A percentile compares a stretch with the other conserved stretches of the same genome.
phyloP scores from a whole-genome alignment of 1,284 basidiomycete genomes.

The Hemileia vastatrix region DNA sequence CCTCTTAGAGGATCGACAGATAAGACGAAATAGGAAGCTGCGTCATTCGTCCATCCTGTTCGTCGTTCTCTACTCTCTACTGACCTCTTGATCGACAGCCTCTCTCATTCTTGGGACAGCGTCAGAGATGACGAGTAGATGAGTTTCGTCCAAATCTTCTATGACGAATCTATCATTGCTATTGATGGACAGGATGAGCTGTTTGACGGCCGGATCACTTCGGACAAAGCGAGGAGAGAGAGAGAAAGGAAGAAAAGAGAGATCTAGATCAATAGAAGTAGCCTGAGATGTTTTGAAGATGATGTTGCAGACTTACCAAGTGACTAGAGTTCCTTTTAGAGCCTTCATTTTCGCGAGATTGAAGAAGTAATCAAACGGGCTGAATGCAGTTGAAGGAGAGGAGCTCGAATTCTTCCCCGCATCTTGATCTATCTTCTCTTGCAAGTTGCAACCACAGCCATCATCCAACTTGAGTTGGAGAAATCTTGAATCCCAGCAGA shows the following conservation, averaged over 20 bases:
- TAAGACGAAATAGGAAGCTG: no score
- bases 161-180: conserved; percentile 62
- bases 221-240: neutral
- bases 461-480: no score
- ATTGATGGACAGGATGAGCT: conserved; percentile 72
- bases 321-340: conserved; percentile 63
- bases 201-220: conserved; percentile 81
- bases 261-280: neutral
- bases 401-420: no score
- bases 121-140: conserved; percentile 70
- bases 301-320: conserved; percentile 52
- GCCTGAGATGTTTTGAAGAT: neutral
- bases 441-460: no score
- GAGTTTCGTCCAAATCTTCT: conserved; percentile 74
- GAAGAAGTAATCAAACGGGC: no score
- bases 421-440: no score
- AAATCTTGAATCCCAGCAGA: no score
- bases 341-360: no score
- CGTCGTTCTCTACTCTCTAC: conserved; percentile 30
- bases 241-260: conserved; percentile 1
- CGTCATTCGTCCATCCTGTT: no score
- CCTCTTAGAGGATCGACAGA: no score
- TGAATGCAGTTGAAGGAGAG: no score
- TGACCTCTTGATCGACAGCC: conserved; percentile 66
- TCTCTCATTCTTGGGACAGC: conserved; percentile 62